A percentile compares a stretch with the other conserved stretches of the same genome.
Conservation (phyloP, 495 filamentous ascomycete genomes). For the Neurospora sublineolata region DNA sequence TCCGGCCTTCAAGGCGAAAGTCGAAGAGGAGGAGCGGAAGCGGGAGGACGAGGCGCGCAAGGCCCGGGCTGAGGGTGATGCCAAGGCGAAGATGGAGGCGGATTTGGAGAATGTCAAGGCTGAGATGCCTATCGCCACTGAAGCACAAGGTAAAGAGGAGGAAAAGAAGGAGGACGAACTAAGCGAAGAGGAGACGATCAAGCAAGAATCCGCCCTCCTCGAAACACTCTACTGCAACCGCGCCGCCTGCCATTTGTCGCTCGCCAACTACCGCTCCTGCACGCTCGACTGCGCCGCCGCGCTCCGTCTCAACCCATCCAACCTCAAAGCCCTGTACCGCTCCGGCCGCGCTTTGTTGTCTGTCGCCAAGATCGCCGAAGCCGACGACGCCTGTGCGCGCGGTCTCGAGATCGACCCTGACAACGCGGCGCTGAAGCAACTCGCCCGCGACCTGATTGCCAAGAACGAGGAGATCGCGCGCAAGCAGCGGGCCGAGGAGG, state of each 20-base stretch:
- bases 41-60: constrained; percentile 10
- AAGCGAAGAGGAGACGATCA: constrained; percentile 34
- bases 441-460: constrained; percentile 44
- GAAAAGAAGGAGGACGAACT: constrained; percentile 29
- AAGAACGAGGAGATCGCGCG: constrained; percentile 24
- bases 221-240: constrained; percentile 77
- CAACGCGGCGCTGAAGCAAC: constrained; percentile 42
- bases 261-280: constrained; percentile 69
- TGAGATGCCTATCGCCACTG: constrained; percentile 7
- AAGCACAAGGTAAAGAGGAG: constrained; percentile 4
- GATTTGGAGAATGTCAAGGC: constrained; percentile 5
- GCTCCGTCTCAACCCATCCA: constrained; percentile 61
- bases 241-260: constrained; percentile 66
- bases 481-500: constrained; percentile 33
- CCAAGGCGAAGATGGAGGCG: constrained; percentile 19
- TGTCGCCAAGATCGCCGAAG: constrained; percentile 60
- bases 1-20: constrained; percentile 7
- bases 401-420: constrained; percentile 57
- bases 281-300: constrained; percentile 73
- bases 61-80: constrained; percentile 23
- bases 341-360: constrained; percentile 63
- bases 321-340: constrained; percentile 84
- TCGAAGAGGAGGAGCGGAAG: constrained; percentile 18
- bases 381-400: constrained; percentile 58
- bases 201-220: constrained; percentile 45